A percentile compares a stretch with the other conserved stretches of the same genome.
Evolutionary conservation across 1,139 yeast genomes (phyloP).

Genomic region (Magnusiomyces clavatus): DNA sequence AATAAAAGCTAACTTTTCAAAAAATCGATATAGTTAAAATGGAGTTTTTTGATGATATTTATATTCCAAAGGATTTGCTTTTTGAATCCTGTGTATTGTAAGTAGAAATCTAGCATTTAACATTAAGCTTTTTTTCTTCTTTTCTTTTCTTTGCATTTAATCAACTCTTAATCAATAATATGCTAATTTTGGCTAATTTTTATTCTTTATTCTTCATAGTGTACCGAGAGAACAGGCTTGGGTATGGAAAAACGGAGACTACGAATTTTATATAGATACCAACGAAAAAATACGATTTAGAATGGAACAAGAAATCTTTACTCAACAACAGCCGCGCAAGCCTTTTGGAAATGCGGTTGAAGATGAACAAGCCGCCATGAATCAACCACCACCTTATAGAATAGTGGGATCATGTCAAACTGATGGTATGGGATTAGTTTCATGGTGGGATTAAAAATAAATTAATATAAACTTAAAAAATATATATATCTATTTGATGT

Average conservation of each 20-base stretch:
- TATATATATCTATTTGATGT: background rate
- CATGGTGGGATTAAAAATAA: conserved; percentile 86
- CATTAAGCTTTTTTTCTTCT: background rate
- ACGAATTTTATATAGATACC: conserved; percentile 73
- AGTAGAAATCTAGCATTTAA: no score
- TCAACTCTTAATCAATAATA: background rate
- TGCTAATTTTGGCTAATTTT: background rate
- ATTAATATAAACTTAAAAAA: conserved; percentile 4
- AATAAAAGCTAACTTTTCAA: conserved; percentile 2
- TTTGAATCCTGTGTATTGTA: conserved; percentile 67
- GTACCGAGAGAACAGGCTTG: conserved; percentile 71
- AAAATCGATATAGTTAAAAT: conserved; percentile 39
- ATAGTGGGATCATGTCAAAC: conserved; percentile 87
- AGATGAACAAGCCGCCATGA: conserved; percentile 30
- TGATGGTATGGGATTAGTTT: conserved; percentile 91
- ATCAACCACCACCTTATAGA: conserved; percentile 60
- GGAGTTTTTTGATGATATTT: conserved; percentile 88
- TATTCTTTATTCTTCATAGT: conserved; percentile 3
- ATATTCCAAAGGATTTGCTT: conserved; percentile 71
- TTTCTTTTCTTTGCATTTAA: conserved; percentile 18
- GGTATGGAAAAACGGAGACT: conserved; percentile 69
- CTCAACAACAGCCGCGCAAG: conserved; percentile 60
- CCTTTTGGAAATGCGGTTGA: conserved; percentile 43
- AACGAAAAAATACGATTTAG: conserved; percentile 88
- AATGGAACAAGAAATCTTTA: conserved; percentile 81